Percentiles rank a stretch among this genome's conserved stretches.
These are phyloP conservation scores for Phytophthora foliorum DNA, from an alignment of 352 stramenopile species.

Conservation along the genomic window DNA sequence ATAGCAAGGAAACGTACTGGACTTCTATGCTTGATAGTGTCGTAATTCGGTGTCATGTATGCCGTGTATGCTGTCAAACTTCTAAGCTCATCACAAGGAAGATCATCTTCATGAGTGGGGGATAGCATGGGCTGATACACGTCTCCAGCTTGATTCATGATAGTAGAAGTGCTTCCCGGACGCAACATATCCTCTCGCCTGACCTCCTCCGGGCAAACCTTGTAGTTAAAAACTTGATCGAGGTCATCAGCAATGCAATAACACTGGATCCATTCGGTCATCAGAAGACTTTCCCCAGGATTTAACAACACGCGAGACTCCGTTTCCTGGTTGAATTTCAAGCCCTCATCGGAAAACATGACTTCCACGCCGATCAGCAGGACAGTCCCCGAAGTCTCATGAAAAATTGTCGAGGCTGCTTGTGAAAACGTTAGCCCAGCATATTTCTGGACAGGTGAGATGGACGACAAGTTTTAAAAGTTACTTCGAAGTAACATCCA, in stretches of 20 bases:
- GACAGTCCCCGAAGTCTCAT: constrained; percentile 70
- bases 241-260: constrained; percentile 91
- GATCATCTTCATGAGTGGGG: constrained; percentile 30
- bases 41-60: constrained; percentile 54
- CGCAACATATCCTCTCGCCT: constrained; percentile 54
- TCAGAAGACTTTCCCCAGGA: constrained; percentile 75
- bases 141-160: constrained; percentile 61
- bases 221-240: constrained; percentile 66
- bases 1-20: constrained; percentile 30
- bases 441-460: constrained; percentile 57
- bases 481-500: no score
- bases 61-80: constrained; percentile 64
- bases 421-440: constrained; percentile 75
- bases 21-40: constrained; percentile 36
- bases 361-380: constrained; percentile 87
- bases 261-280: constrained; percentile 84
- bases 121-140: constrained; percentile 61
- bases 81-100: constrained; percentile 47
- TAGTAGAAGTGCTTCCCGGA: constrained; percentile 34
- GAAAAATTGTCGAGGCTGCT: constrained; percentile 67
- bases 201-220: constrained; percentile 62
- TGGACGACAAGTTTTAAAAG: neutral
- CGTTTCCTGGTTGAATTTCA: constrained; percentile 26
- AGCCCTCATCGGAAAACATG: constrained; percentile 58
- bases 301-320: constrained; percentile 84